phyloP scores from a whole-genome alignment of 345 rosid genomes.

The Populus pruinosa region DNA sequence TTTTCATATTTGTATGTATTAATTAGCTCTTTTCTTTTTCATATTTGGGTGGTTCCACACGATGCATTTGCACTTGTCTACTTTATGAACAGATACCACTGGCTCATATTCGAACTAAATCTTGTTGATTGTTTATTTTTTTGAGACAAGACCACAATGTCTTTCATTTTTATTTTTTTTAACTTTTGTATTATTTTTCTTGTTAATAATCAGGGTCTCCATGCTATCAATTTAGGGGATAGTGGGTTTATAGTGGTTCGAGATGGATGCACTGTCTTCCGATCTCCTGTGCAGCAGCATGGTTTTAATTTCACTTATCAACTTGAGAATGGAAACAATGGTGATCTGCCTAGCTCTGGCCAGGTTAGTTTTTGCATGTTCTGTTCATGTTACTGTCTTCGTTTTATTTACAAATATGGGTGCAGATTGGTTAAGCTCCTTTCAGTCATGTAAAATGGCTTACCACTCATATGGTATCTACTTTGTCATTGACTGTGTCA shows the following conservation, averaged over 20 bases:
- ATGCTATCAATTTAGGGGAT: slow-evolving; percentile 87
- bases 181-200: not conserved
- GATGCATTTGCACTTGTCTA: not conserved
- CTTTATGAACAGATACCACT: not conserved
- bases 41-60: not conserved
- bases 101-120: not conserved
- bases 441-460: not conserved
- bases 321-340: slow-evolving; percentile 74
- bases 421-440: not conserved
- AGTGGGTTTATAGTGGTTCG: slow-evolving; percentile 98
- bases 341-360: slow-evolving; percentile 95
- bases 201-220: slow-evolving; percentile 45
- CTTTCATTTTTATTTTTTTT: not conserved
- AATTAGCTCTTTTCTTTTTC: not conserved
- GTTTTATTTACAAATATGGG: not conserved
- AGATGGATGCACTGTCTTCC: slow-evolving; percentile 84
- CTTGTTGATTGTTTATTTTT: not conserved
- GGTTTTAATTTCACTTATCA: slow-evolving; percentile 94
- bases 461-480: not conserved
- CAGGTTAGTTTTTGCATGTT: slow-evolving; percentile 47
- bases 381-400: not conserved
- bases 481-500: not conserved
- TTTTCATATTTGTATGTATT: not conserved
- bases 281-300: slow-evolving; percentile 96
- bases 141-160: not conserved